Evolutionary conservation across 1,284 basidiomycete genomes (phyloP).

Genomic region (Gastroboletus turbinatus): DNA sequence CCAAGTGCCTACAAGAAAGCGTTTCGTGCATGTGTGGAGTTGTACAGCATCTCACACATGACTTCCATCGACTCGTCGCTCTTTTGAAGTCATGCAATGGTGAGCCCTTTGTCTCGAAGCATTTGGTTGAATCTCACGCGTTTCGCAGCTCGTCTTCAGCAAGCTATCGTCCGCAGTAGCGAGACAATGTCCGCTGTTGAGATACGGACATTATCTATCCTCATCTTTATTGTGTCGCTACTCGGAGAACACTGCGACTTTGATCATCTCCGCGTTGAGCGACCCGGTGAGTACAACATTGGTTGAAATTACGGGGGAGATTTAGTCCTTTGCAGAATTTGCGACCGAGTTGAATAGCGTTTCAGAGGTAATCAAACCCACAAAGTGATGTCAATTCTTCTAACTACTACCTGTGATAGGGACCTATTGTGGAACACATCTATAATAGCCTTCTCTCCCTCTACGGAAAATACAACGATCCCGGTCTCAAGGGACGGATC

Average conservation of each 20-base stretch:
- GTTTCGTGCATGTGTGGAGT: conserved; percentile 90
- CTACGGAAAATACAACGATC: conserved; percentile 60
- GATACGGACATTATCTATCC: conserved; percentile 49
- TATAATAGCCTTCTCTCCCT: conserved; percentile 72
- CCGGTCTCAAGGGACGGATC: conserved; percentile 59
- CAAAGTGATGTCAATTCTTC: neutral
- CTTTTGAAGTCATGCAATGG: conserved; percentile 83
- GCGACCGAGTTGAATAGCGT: conserved; percentile 60
- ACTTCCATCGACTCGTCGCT: conserved; percentile 74
- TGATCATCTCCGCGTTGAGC: conserved; percentile 67
- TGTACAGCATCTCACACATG: conserved; percentile 83
- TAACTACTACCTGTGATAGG: conserved; percentile 39
- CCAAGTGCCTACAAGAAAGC: conserved; percentile 80
- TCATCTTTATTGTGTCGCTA: conserved; percentile 81
- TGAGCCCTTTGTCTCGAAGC: conserved; percentile 34
- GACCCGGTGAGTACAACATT: conserved; percentile 44
- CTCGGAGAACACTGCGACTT: conserved; percentile 89
- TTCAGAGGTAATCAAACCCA: conserved; percentile 44
- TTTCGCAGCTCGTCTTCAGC: conserved; percentile 52
- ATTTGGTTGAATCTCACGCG: conserved; percentile 2
- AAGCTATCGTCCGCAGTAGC: conserved; percentile 43
- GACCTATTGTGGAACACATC: conserved; percentile 78
- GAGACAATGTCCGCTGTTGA: conserved; percentile 38
- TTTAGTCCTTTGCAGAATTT: conserved; percentile 41
- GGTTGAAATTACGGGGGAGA: neutral